Conservation (phyloP, 192 early-diverging fungal species). For the Coemansia sp. region DNA sequence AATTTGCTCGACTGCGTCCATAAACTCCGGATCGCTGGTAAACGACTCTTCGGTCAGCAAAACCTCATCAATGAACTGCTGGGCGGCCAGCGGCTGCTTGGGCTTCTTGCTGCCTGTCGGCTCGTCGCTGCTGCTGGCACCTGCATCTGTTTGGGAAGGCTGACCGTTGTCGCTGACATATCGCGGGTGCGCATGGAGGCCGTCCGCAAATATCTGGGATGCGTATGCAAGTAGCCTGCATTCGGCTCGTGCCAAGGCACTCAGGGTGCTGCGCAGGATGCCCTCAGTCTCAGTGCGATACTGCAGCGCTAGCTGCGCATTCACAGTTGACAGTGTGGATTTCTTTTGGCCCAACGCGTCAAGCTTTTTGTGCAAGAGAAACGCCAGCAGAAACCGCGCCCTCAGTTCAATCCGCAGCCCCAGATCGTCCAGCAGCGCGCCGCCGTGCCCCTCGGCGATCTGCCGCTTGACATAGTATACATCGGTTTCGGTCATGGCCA, state of each 20-base stretch:
- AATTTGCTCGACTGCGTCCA: conserved; percentile 16
- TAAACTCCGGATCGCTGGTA: conserved; percentile 17
- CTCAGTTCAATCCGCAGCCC: conserved; percentile 59
- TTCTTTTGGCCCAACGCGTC: conserved; percentile 8
- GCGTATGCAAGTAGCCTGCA: conserved; percentile 9
- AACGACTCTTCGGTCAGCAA: conserved; percentile 29
- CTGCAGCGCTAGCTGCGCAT: conserved; percentile 46
- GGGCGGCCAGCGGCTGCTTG: neutral
- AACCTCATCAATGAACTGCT: conserved; percentile 9
- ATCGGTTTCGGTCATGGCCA: conserved; percentile 63
- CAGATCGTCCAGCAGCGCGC: conserved; percentile 21
- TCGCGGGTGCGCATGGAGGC: conserved; percentile 9
- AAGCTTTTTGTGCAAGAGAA: conserved; percentile 48
- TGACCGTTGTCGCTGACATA: conserved; percentile 5
- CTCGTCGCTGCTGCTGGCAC: neutral
- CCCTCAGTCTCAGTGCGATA: conserved; percentile 50
- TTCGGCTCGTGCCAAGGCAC: neutral
- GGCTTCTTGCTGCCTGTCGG: neutral
- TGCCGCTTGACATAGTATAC: conserved; percentile 15
- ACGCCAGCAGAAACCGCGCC: conserved; percentile 48
- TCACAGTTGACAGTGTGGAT: conserved; percentile 1
- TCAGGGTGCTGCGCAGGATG: conserved; percentile 18
- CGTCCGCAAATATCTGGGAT: neutral
- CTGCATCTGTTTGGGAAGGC: neutral
- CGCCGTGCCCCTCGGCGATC: too few species aligned